A percentile compares a stretch with the other conserved stretches of the same genome.
Evolutionary conservation across 2,329 filamentous ascomycete genomes (phyloP).

Genomic region (Botryotinia globosa): DNA sequence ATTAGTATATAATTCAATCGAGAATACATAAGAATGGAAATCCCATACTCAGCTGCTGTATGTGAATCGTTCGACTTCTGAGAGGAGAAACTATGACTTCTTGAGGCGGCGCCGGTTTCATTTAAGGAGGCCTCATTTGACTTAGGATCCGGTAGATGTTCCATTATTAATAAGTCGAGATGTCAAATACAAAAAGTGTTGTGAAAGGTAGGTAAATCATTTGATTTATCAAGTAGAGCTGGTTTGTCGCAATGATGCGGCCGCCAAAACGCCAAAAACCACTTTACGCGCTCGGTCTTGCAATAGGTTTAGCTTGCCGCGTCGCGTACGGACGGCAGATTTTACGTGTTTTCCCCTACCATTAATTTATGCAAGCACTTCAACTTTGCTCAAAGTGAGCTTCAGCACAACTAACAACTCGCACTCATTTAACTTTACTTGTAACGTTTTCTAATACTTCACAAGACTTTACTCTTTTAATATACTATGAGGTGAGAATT

Average conservation of each 20-base stretch:
- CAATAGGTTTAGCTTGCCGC: slow-evolving; percentile 16
- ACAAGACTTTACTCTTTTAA: background rate
- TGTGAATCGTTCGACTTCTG: slow-evolving; percentile 53
- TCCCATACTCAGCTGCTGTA: slow-evolving; percentile 47
- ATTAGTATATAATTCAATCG: background rate
- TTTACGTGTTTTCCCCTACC: slow-evolving; percentile 15
- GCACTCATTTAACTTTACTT: background rate
- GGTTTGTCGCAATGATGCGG: slow-evolving; percentile 8
- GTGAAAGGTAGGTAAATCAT: background rate
- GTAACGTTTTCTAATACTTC: background rate
- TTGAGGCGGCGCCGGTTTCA: slow-evolving; percentile 36
- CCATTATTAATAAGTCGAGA: background rate
- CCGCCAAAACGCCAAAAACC: slow-evolving; percentile 17
- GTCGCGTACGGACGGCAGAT: background rate
- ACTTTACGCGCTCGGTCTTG: slow-evolving; percentile 27
- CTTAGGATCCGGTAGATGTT: background rate
- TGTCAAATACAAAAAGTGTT: background rate
- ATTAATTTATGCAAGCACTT: slow-evolving; percentile 12
- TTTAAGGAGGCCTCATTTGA: slow-evolving; percentile 20
- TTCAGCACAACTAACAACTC: slow-evolving; percentile 6
- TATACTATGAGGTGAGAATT: slow-evolving; percentile 34
- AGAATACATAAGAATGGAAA: background rate
- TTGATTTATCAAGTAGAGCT: background rate
- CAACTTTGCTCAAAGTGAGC: background rate
- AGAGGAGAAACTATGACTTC: slow-evolving; percentile 56